These are phyloP conservation scores for Penicillium lividum DNA, from an alignment of 495 filamentous ascomycete genomes.

Conservation along the genomic window DNA sequence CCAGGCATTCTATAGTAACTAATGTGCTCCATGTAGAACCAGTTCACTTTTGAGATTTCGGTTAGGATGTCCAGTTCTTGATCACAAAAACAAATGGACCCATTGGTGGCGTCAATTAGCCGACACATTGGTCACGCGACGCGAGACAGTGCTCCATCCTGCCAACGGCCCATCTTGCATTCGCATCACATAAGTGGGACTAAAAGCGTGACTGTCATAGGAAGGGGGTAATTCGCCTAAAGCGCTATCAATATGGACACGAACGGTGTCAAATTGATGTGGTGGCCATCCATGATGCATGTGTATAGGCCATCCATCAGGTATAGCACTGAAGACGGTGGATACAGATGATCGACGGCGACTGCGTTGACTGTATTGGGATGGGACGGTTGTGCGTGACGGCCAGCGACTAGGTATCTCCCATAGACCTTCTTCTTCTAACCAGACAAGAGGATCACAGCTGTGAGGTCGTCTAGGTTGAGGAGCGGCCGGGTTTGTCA, in stretches of 20 bases:
- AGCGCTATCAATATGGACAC: conserved; percentile 1
- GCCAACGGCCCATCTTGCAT: conserved; percentile 5
- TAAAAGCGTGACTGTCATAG: conserved; percentile 23
- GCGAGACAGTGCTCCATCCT: conserved; percentile 9
- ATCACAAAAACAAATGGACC: not conserved
- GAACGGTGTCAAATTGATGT: not conserved
- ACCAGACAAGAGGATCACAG: conserved; percentile 12
- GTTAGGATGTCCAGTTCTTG: not conserved
- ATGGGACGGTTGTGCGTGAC: not conserved
- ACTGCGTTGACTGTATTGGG: not conserved
- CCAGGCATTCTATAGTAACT: conserved; percentile 8
- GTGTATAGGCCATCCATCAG: conserved; percentile 1
- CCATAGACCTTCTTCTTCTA: conserved; percentile 17
- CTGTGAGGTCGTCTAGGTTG: conserved; percentile 9
- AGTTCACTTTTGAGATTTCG: not conserved
- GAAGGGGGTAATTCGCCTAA: conserved; percentile 9
- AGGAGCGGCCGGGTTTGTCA: not conserved
- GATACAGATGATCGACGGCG: conserved; percentile 1
- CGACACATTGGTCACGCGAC: conserved; percentile 10
- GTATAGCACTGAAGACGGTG: not conserved
- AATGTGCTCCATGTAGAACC: not conserved
- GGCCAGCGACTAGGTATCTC: conserved; percentile 1
- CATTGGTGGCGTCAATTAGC: conserved; percentile 2
- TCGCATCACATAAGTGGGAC: conserved; percentile 12
- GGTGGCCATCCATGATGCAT: not conserved